Base-by-base conservation (phyloP, 208 protist species). In the Crithidia thermophila region DNA sequence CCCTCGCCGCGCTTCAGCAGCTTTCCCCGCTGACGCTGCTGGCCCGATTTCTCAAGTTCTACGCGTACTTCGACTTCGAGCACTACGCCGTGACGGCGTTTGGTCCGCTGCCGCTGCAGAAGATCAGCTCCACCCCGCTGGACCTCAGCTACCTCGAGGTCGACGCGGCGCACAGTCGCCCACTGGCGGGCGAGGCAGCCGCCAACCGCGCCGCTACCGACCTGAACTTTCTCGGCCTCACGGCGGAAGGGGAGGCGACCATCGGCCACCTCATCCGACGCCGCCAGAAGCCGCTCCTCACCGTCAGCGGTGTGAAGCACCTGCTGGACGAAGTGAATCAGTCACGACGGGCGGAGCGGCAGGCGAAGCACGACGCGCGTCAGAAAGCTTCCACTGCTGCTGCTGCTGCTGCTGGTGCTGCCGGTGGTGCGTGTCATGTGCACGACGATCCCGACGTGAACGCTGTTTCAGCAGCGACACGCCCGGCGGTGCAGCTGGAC, bases 21-120 rank as follows among this genome's bases (percentile, higher is more conserved):
- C 58, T 75, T 10, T 83, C 88, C 3, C 85, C 87, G 18, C 64
- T 91, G 55, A 60, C 74, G 23, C 68, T 97, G 33, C 72, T 89
- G 37, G 82, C 78, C 11, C 84, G 88, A 49, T 94, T 95, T 34
- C 39, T 95, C 2, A 90, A 91, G 76, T 92, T 93, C 39, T 95
- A 81, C 69, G 69, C 78, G 28, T 81, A 85, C 50, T 95, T 94
- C 71, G 89, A 94, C 68, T 91, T 86, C 67, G 86, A 87, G 13
- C 72, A 67, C 28, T 90, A 93, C 62, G 93, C 85, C 56, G 82
- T 90, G 11, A 95, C 87, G 3, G 74, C 87, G 37, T 95, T 93
- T 65, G 90, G 90, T 4, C 83, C 90, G 10, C 72, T 95, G 30
- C 82, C 76, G 21, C 83, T 90, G 56, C 55, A 72, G 28, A 77